Evolutionary conservation across 495 filamentous ascomycete genomes (phyloP), one percentile per base, ranked within the genome.

Genomic region (Xylaria scruposa): DNA sequence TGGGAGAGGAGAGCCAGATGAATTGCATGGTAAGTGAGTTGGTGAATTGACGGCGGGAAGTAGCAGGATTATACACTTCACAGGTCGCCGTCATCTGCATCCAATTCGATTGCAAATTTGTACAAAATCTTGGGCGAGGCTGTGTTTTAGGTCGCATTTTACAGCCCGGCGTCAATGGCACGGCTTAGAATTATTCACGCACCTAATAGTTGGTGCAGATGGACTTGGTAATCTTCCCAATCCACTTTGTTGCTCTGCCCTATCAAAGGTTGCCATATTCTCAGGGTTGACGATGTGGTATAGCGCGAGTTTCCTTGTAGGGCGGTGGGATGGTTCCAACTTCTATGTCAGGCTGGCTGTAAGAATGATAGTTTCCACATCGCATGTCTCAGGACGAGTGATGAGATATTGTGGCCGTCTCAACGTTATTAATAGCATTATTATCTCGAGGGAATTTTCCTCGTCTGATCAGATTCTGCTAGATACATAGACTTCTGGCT

Each of bases 41-140:
- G 36, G 33, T 68, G 49, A 42, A 61, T 49, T 40, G 54, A 61
- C 5, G 54, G 15, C 67, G 38, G 40, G 54, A 53, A 59, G 19
- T 33, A 24, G 44, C 15, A 70, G 33, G 42, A n/a, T 51, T 33
- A 38, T 51, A 38, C 19, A 70, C 19, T 36, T 51, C 29, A 49
- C n/a, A n/a, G 38, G 46, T 53, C n/a, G 31, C 44, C n/a, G 29
- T 63, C 9, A 12, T 70, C 62, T 69, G 67, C 54, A 68, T 61
- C 67, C 13, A 54, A 44, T 44, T 58, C n/a, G 67, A 69, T 61
- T 42, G 56, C 67, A 29, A 69, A 60, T 61, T 65, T 69, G 67
- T 69, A 69, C 67, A 69, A 69, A 60, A 69, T 0, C 46, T 61
- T 49, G 33, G 56, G 54, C 4, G 24, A 49, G 56, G 56, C 56